Base-by-base conservation (phyloP, 169 alveolate genomes). In the Cryptosporidium sp. region DNA sequence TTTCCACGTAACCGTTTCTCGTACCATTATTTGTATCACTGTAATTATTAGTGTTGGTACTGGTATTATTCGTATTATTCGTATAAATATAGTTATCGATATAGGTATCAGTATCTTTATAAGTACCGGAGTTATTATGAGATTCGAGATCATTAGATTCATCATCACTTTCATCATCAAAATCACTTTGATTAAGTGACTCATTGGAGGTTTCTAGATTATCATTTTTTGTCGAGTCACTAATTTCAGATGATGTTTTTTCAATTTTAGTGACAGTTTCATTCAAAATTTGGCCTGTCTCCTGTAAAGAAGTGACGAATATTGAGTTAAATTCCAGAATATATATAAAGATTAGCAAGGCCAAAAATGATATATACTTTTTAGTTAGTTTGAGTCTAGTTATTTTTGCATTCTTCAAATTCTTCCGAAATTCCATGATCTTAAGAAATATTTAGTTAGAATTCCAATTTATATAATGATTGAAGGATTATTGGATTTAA, bases 111-210 rank as follows among this genome's bases (percentile, higher is more conserved):
- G n/a, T n/a, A n/a, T n/a, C n/a, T n/a, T n/a, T n/a, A n/a, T n/a
- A n/a, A n/a, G n/a, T 26, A 8, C 14, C 10, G 21, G 35, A 16
- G 10, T 16, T n/a, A 21, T 8, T 26, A 3, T 55, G 67, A n/a
- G 29, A 55, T 55, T n/a, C 4, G 14, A 33, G 45, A 18, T 10
- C 9, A 33, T 29, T 6, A 31, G 9, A 31, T 10, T 37, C 71
- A 31, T 55, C 70, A 26, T 73, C 86, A 29, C 86, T 73, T 26
- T 73, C 86, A 58, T 73, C 86, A 58, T 73, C 86, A 73, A 73
- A 73, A 21, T 41, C 70, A 21, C 29, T 35, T 35, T 55, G 70
- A 45, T 2, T 68, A 18, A 3, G 18, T 23, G 35, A 55, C 10
- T n/a, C 29, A 6, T 9, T 8, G 1, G 67, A 10, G 5, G 35